Evolutionary conservation across 805 yeast genomes (phyloP), one percentile per base, ranked within the genome.

Genomic region (Sugiyamaella mastotermitis): DNA sequence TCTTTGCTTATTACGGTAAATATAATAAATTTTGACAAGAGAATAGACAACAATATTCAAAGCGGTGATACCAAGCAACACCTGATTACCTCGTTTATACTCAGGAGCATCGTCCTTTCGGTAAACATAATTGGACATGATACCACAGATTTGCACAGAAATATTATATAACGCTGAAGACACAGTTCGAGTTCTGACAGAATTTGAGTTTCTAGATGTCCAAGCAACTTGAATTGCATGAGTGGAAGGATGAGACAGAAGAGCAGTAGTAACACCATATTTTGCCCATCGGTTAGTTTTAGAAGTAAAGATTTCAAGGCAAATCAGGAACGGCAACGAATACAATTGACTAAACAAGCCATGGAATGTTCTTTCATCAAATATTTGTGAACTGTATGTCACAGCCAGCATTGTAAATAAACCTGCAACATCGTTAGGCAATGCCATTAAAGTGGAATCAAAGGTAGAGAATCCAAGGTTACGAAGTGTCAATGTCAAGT

Each of bases 151-250:
- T 50, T 80, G 87, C 1, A 72, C 73, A 52, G 68, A 69, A 65
- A 79, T 77, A 48, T 80, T 81, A 52, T 73, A 78, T 31, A 80
- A 40, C 0, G 86, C 76, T 0, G 83, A 72, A 8, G 80, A 68
- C 4, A 80, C 76, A 0, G 86, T 73, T 46, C 87, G 62, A 2
- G 74, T 62, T 8, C 78, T 58, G 20, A 80, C 81, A 1, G 79
- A 66, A 53, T 74, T 72, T 5, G 83, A 69, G 48, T 78, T 78
- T 18, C 72, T 56, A 0, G 86, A 77, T 40, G 76, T 69, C 78
- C 83, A 75, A 9, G 32, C 38, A 11, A 35, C 38, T 16, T 24
- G 21, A 13, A 35, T 24, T 5, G 38, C 38, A 16, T 35, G 38
- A 21, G 38, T 29, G 13, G 32, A 24, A 11, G 38, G 38, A 24